Evolutionary conservation across 768 basidiomycete genomes (phyloP), one percentile per base, ranked within the genome.

Genomic region (Rhodotorula graminis): DNA sequence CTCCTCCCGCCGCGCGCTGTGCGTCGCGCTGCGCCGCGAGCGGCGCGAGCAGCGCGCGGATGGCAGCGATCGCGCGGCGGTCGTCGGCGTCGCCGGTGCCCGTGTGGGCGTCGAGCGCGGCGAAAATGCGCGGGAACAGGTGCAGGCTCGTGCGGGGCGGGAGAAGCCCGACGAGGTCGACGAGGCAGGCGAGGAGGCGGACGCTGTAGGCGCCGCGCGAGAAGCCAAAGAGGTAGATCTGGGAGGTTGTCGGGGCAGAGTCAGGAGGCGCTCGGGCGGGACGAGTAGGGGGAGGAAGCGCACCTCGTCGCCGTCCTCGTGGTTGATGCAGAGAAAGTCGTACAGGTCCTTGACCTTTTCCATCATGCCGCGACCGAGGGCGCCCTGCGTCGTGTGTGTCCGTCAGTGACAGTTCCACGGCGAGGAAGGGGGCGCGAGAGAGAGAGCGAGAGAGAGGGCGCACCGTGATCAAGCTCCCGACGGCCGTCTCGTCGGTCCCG

Each of bases 121-220:
- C 65, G 42, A 72, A 72, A 29, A 72, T 62, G 15, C 46, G n/a
- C 27, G 71, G 71, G 56, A 72, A 72, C 49, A 67, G 57, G n/a
- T 72, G 61, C 56, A 72, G 29, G 37, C 58, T 60, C 10, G 16
- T 0, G 3, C 42, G 47, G 27, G 65, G 61, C 1, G 62, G 33
- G 40, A 72, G 65, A 50, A 72, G 64, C 19, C 71, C 71, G 62
- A 72, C 59, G 14, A 72, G 33, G 46, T 46, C n/a, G 49, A 78
- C 70, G 19, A 78, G 50, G 9, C 72, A 70, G 0, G 71, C 65
- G 31, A 78, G 70, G 16, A 74, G 69, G 15, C 77, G 70, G 19
- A 70, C 77, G 18, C 64, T 77, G 71, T 77, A 78, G 11, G 77
- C 77, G 27, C 77, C 77, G 3, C 77, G 61, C 1, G 76, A 76